A percentile compares a stretch with the other conserved stretches of the same genome.
Evolutionary conservation across 2,329 filamentous ascomycete species (phyloP).

Genomic region (Pseudonectria foliicola): DNA sequence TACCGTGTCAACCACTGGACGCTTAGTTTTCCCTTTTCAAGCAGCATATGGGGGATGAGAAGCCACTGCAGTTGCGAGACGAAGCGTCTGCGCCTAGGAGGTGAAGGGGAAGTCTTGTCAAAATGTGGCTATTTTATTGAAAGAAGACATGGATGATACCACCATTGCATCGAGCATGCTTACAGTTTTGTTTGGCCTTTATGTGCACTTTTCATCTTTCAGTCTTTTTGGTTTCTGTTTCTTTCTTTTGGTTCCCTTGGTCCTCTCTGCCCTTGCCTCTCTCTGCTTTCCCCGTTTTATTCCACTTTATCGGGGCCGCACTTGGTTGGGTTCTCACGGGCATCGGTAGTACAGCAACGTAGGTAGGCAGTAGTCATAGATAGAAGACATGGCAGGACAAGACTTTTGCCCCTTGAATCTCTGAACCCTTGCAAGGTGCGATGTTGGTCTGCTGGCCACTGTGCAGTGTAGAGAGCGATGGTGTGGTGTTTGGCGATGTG

Average conservation of each 20-base stretch:
- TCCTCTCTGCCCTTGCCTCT: constrained; percentile 9
- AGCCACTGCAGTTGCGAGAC: constrained; percentile 2
- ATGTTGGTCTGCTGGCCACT: neutral
- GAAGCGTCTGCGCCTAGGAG: constrained; percentile 1
- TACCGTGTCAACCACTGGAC: constrained; percentile 16
- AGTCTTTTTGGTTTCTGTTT: constrained; percentile 11
- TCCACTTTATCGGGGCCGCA: neutral
- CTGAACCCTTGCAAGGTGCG: neutral
- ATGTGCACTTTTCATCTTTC: constrained; percentile 4
- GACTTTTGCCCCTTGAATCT: constrained; percentile 10
- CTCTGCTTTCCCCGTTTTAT: neutral
- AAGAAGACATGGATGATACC: constrained; percentile 36
- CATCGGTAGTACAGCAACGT: constrained; percentile 16
- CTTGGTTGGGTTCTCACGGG: constrained; percentile 4
- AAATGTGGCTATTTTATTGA: constrained; percentile 23
- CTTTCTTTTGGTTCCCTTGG: constrained; percentile 13
- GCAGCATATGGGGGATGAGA: constrained; percentile 11
- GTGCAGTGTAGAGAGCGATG: constrained; percentile 4
- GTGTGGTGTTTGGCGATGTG: too few species aligned
- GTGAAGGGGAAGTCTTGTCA: constrained; percentile 13
- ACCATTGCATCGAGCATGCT: constrained; percentile 33
- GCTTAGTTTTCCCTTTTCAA: constrained; percentile 14
- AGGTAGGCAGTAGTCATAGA: constrained; percentile 13
- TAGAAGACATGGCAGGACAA: constrained; percentile 17
- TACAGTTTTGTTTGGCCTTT: constrained; percentile 21